These are phyloP conservation scores for Penicillium bovifimosum DNA, from an alignment of 495 filamentous ascomycete species.

Conservation along the genomic window DNA sequence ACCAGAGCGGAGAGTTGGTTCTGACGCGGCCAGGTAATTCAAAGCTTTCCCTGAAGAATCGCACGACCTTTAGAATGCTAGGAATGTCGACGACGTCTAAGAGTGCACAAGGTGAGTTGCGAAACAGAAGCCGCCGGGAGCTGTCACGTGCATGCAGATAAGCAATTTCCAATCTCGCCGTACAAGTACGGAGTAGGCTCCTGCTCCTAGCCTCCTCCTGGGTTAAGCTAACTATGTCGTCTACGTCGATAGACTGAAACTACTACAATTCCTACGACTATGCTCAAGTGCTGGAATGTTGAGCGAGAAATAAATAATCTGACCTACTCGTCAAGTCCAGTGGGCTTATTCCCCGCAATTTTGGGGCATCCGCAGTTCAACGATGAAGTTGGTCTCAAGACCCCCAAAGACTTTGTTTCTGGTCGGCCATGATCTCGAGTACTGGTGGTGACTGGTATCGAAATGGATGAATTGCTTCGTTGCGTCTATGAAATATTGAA, in stretches of 20 bases:
- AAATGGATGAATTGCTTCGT: too few relatives aligned
- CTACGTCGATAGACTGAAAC: too few relatives aligned
- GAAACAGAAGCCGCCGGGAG: neutral
- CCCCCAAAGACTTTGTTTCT: neutral
- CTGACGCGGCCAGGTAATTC: neutral
- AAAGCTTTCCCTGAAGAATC: neutral
- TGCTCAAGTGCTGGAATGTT: too few relatives aligned
- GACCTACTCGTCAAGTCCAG: too few relatives aligned
- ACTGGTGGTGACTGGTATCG: neutral
- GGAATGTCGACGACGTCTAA: neutral
- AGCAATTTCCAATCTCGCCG: neutral
- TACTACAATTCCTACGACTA: too few relatives aligned
- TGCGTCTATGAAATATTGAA: too few relatives aligned
- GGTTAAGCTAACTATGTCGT: too few relatives aligned
- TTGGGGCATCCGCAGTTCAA: too few relatives aligned
- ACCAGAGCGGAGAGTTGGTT: neutral
- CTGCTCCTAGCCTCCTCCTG: too few relatives aligned
- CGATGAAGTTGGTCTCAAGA: neutral
- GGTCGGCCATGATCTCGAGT: neutral
- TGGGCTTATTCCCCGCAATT: too few relatives aligned
- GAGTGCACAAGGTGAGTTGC: neutral
- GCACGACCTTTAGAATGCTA: neutral
- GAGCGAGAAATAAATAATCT: too few relatives aligned
- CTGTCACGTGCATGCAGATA: constrained; percentile 1
- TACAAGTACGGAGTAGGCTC: too few relatives aligned